These are phyloP conservation scores for Leccinellum rugosiceps DNA, from an alignment of 768 basidiomycete genomes.

Conservation along the genomic window DNA sequence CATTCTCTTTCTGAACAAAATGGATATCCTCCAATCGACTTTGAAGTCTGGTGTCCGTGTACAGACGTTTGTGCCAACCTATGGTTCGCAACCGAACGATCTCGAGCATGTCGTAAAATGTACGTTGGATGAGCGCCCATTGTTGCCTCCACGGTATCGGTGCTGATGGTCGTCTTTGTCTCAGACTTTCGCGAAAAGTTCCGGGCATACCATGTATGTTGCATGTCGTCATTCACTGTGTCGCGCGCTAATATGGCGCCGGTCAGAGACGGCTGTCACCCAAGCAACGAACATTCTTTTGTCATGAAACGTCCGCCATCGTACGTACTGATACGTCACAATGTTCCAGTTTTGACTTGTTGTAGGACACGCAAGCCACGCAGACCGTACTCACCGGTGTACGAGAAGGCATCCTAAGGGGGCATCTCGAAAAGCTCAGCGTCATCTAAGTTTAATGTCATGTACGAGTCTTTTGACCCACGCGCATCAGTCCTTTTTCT, in stretches of 20 bases:
- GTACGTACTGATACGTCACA: conserved; percentile 36
- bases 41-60: conserved; percentile 56
- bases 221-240: conserved; percentile 15
- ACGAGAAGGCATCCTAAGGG: conserved; percentile 39
- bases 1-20: conserved; percentile 82
- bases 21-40: conserved; percentile 54
- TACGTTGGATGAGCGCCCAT: conserved; percentile 30
- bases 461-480: not conserved
- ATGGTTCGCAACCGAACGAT: conserved; percentile 57
- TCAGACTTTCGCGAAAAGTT: conserved; percentile 73
- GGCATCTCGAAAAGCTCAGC: conserved; percentile 30
- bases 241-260: not conserved
- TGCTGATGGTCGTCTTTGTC: not conserved
- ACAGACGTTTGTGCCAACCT: conserved; percentile 59
- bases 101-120: conserved; percentile 59
- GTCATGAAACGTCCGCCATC: conserved; percentile 69
- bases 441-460: conserved; percentile 21
- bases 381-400: conserved; percentile 38
- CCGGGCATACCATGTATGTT: conserved; percentile 51
- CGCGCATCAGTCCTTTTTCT: not conserved
- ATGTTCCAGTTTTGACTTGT: not conserved
- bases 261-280: conserved; percentile 56
- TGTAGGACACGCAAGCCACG: conserved; percentile 39
- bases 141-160: not conserved
- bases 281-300: conserved; percentile 55